phyloP scores from a whole-genome alignment of 225 moss, liverwort and hornwort species.

The Pseudisothecium myosuroides region DNA sequence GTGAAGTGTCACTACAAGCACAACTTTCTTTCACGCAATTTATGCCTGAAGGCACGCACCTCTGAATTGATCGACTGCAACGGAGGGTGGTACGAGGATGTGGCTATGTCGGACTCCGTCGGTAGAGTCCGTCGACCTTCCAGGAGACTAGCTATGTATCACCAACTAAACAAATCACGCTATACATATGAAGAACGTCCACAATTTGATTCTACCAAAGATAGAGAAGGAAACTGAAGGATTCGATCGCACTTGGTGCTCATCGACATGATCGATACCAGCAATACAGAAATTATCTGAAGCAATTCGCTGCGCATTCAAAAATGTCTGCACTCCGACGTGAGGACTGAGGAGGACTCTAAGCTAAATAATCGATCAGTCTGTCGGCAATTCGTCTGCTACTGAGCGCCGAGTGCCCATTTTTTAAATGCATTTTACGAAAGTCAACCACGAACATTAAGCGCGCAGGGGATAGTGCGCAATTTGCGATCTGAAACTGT shows the following conservation, averaged over 20 bases:
- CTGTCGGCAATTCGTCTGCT: background rate
- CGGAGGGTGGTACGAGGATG: background rate
- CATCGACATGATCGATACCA: background rate
- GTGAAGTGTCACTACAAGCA: background rate
- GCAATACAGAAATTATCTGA: background rate
- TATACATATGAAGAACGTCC: background rate
- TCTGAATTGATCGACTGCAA: background rate
- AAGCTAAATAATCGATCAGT: background rate
- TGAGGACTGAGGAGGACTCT: background rate
- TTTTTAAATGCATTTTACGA: too few species aligned
- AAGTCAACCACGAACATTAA: background rate
- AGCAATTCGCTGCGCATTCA: background rate
- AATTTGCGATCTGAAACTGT: background rate
- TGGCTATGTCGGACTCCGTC: background rate
- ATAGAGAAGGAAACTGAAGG: background rate
- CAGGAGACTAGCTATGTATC: background rate
- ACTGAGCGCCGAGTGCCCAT: background rate
- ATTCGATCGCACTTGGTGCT: background rate
- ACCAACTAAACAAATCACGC: background rate
- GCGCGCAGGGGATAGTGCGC: background rate
- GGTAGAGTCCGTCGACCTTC: background rate
- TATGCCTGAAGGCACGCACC: background rate
- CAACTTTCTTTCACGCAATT: background rate
- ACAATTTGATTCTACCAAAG: background rate
- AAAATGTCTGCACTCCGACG: background rate